phyloP scores from a whole-genome alignment of 2,329 filamentous ascomycete genomes.

The Paecilomyces formosus region DNA sequence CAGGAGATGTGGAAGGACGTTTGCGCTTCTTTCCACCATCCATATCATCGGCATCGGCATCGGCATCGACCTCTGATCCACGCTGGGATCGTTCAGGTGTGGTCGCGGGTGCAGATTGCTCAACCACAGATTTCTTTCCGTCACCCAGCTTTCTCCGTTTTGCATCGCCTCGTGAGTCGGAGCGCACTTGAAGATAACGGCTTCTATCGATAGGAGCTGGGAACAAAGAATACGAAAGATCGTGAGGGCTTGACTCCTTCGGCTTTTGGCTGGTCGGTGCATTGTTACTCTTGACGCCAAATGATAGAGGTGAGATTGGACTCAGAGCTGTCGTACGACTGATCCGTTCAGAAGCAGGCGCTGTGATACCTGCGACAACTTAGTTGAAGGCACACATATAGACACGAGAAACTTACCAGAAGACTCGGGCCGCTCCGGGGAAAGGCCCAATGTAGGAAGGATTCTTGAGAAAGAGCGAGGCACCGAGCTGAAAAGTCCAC shows the following conservation, averaged over 20 bases:
- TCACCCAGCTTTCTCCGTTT: conserved; percentile 1
- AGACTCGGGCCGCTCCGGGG: conserved; percentile 8
- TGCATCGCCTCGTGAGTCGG: conserved; percentile 3
- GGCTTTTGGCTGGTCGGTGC: not conserved
- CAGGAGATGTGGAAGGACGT: conserved; percentile 27
- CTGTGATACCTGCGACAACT: not conserved
- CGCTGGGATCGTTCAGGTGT: not conserved
- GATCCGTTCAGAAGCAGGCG: conserved; percentile 11
- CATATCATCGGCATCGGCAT: not conserved
- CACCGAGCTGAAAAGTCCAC: conserved; percentile 22
- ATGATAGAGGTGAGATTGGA: conserved; percentile 1
- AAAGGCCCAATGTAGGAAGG: conserved; percentile 13
- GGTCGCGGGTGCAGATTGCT: not conserved
- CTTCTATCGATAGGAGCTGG: conserved; percentile 16
- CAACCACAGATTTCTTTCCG: not conserved
- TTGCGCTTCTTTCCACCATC: conserved; percentile 27
- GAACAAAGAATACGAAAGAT: conserved; percentile 20
- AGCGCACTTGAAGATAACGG: conserved; percentile 13
- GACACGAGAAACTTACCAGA: conserved; percentile 7
- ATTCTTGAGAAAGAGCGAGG: conserved; percentile 20
- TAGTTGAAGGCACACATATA: not conserved
- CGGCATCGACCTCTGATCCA: not conserved
- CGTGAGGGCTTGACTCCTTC: conserved; percentile 9
- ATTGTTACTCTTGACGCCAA: not conserved
- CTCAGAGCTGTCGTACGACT: conserved; percentile 5